These are phyloP conservation scores for Arabidopsis arenosa DNA, from an alignment of 345 rosid genomes.

Conservation along the genomic window DNA sequence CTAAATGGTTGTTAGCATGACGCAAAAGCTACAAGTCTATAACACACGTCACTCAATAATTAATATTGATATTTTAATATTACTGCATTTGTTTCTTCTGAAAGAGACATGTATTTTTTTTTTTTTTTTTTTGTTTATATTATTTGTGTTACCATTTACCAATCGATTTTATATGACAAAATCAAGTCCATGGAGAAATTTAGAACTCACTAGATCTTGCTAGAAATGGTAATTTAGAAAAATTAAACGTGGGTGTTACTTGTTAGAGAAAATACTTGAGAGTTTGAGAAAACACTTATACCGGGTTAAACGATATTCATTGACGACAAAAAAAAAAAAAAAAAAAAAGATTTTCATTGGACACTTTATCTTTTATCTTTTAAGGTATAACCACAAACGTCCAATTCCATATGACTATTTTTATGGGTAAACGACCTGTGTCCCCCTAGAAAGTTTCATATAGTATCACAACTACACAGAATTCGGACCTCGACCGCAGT, in stretches of 20 bases:
- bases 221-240: not conserved
- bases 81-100: not conserved
- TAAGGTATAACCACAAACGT: not conserved
- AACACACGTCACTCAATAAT: not conserved
- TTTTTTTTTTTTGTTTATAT: too few species aligned
- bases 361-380: not conserved
- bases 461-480: too few species aligned
- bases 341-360: not conserved
- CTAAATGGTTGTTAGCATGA: not conserved
- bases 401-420: not conserved
- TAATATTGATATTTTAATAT: not conserved
- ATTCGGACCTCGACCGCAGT: too few species aligned
- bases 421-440: too few species aligned
- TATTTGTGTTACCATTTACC: too few species aligned
- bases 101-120: not conserved
- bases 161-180: too few species aligned
- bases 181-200: not conserved
- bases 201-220: not conserved
- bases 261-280: not conserved
- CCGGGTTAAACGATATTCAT: not conserved
- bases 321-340: too few species aligned
- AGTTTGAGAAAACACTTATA: conserved; percentile 1
- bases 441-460: too few species aligned
- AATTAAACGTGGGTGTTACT: not conserved
- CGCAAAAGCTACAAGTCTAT: not conserved